These are phyloP conservation scores for Silene uniflora DNA, from an alignment of 148 eudicot genomes.

Conservation along the genomic window DNA sequence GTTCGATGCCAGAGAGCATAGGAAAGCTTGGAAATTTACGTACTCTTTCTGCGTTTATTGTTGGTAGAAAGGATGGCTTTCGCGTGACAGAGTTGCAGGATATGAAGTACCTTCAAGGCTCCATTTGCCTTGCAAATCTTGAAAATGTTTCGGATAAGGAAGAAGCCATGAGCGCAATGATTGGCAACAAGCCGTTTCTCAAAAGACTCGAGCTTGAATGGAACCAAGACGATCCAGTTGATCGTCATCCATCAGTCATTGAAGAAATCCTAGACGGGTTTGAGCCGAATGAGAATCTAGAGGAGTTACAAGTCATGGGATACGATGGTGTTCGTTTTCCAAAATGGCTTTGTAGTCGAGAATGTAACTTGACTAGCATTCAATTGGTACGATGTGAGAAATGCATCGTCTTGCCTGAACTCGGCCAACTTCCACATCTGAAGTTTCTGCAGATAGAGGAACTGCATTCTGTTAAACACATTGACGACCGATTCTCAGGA, in stretches of 20 bases:
- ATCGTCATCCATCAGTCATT: background rate
- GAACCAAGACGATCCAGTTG: background rate
- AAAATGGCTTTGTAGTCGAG: conserved; percentile 16
- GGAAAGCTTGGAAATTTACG: conserved; percentile 17
- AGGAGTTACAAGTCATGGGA: conserved; percentile 16
- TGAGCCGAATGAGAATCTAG: conserved; percentile 21
- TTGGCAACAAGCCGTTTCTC: conserved; percentile 12
- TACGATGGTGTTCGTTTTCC: conserved; percentile 21
- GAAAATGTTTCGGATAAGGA: conserved; percentile 8
- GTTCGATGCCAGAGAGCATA: conserved; percentile 18
- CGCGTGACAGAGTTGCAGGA: conserved; percentile 19
- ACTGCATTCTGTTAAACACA: conserved; percentile 5
- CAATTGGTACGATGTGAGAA: conserved; percentile 9
- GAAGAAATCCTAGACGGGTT: background rate
- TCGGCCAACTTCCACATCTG: conserved; percentile 20
- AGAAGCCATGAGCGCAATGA: conserved; percentile 16
- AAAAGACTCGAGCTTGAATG: conserved; percentile 22
- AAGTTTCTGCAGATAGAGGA: conserved; percentile 15
- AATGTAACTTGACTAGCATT: conserved; percentile 17
- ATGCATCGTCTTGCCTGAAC: conserved; percentile 20
- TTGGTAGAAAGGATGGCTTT: conserved; percentile 11
- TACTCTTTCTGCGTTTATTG: conserved; percentile 21
- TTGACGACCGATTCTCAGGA: conserved; percentile 6
- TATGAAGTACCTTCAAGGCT: conserved; percentile 20
- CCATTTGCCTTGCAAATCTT: conserved; percentile 21